These are phyloP conservation scores for Neurospora sp. DNA, from an alignment of 495 filamentous ascomycete species.

Conservation along the genomic window DNA sequence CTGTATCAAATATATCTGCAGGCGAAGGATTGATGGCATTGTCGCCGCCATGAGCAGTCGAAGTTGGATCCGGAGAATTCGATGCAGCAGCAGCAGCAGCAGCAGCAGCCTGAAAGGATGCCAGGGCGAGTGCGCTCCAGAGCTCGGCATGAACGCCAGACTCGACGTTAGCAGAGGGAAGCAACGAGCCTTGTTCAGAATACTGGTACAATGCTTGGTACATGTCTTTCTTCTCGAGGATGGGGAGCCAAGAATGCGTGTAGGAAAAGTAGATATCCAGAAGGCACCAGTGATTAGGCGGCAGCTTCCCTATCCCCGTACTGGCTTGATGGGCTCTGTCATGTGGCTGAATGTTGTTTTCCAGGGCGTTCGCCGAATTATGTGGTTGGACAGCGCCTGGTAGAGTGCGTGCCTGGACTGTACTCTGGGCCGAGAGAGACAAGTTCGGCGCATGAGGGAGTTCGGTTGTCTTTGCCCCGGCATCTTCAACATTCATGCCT, in stretches of 20 bases:
- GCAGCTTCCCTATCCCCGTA: conserved; percentile 27
- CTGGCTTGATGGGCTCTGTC: background rate
- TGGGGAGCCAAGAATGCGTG: conserved; percentile 64
- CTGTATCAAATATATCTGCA: conserved; percentile 44
- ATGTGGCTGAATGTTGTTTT: background rate
- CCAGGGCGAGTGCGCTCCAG: conserved; percentile 52
- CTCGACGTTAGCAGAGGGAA: conserved; percentile 18
- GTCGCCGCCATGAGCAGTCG: background rate
- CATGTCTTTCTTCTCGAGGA: conserved; percentile 59
- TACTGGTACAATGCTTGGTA: conserved; percentile 36
- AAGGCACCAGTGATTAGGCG: conserved; percentile 51
- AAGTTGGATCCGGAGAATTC: conserved; percentile 9
- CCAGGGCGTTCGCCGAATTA: background rate
- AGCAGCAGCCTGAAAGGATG: conserved; percentile 34
- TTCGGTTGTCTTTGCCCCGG: conserved; percentile 7
- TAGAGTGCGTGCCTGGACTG: conserved; percentile 16
- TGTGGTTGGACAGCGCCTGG: background rate
- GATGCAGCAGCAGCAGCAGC: conserved; percentile 15
- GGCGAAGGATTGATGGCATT: conserved; percentile 2
- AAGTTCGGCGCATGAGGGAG: conserved; percentile 3
- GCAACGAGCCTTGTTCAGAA: conserved; percentile 20
- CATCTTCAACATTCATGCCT: conserved; percentile 23
- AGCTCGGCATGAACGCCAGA: conserved; percentile 54
- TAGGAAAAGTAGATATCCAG: conserved; percentile 64
- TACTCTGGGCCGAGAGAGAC: conserved; percentile 24